Percentiles rank a stretch among this genome's conserved stretches.
Conservation (phyloP, 805 yeast species). For the Yamadazyma sp. region DNA sequence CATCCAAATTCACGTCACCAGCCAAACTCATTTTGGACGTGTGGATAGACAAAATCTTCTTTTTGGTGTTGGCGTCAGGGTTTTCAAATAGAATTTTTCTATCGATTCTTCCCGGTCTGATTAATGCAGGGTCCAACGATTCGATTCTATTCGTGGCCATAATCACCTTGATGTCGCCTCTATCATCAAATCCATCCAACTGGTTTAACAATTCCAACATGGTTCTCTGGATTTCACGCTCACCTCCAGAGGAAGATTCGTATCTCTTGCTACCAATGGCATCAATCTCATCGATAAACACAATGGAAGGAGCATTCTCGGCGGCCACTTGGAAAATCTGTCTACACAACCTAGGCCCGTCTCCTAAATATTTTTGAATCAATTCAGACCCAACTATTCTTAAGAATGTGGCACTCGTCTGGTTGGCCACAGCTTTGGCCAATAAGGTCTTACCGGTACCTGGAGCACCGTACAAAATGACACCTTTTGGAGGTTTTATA, state of each 20-base stretch:
- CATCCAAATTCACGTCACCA: slow-evolving; percentile 85
- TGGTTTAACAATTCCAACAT: slow-evolving; percentile 95
- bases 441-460: slow-evolving; percentile 96
- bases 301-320: slow-evolving; percentile 97
- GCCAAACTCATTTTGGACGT: slow-evolving; percentile 91
- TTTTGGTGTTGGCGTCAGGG: slow-evolving; percentile 89
- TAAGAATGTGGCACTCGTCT: slow-evolving; percentile 92
- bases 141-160: slow-evolving; percentile 98
- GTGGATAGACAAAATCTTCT: slow-evolving; percentile 89
- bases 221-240: slow-evolving; percentile 95
- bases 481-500: slow-evolving; percentile 97
- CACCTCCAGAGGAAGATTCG: slow-evolving; percentile 96
- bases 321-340: slow-evolving; percentile 96
- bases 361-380: slow-evolving; percentile 95
- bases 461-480: slow-evolving; percentile 94
- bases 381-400: slow-evolving; percentile 97
- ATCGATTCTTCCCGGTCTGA: slow-evolving; percentile 97
- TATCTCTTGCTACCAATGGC: slow-evolving; percentile 99
- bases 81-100: slow-evolving; percentile 94
- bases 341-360: slow-evolving; percentile 92
- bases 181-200: slow-evolving; percentile 94
- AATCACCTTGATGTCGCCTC: slow-evolving; percentile 95
- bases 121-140: slow-evolving; percentile 90
- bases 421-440: slow-evolving; percentile 98
- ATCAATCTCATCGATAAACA: slow-evolving; percentile 96